Base-by-base conservation (phyloP, 2,329 filamentous ascomycete species). In the Colletotrichum siamense region DNA sequence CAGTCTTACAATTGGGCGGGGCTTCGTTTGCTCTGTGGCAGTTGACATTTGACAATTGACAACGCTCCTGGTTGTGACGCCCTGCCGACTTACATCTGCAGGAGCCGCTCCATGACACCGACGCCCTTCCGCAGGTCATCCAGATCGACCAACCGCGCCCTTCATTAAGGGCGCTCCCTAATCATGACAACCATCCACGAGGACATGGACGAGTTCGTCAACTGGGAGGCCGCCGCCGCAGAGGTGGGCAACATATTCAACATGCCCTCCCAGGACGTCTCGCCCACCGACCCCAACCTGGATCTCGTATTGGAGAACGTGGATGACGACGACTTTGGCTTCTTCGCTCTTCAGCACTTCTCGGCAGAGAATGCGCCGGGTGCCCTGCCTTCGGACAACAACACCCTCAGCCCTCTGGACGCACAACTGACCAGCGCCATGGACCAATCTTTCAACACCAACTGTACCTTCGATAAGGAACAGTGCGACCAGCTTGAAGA, bases 191-290 rank as follows among this genome's bases (percentile, higher is more conserved):
- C 79, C 73, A 80, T 90, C 78, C 70, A 72, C 34, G 87, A 91
- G 72, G 88, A 91, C 70, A 86, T 90, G 86, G 91, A 93, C 71
- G 89, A 93, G 77, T 92, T 94, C 81, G 90, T 94, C 82, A 87
- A 92, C 81, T 93, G 91, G 90, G 90, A 92, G 79, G 84, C 88
- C 74, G 86, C 87, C 66, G 88, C 84, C 62, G 84, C 86, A 57
- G 82, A 83, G 55, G 80, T 84, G 73, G 83, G 81, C 70, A 79
- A 82, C 76, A 79, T 81, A 77, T 81, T 82, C 71, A 81, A 84
- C 75, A 79, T 84, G 36, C 77, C 82, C 39, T 78, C 81, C 65
- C 81, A 84, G 52, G 83, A 85, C 77, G 84, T 86, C 78, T 83
- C 84, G 77, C 81, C 80, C 65, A 75, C 81, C 63, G 82, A 85